Base-by-base conservation (phyloP, 768 basidiomycete species). In the Leucosporidium yakuticum region DNA sequence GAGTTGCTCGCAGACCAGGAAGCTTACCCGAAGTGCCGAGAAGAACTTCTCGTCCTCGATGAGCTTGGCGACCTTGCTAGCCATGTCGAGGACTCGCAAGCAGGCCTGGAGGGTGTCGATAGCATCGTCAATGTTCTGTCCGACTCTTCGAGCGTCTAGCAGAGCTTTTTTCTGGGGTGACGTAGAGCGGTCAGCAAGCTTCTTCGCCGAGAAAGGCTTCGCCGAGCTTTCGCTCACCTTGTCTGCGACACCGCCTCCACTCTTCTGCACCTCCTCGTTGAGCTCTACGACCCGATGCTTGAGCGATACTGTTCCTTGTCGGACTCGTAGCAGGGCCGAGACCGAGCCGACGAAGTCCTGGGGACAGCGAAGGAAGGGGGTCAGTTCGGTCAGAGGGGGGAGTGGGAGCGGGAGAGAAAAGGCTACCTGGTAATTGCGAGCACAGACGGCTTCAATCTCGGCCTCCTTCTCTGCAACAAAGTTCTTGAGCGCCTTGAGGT, bases 311-410 rank as follows among this genome's bases (percentile, higher is more conserved):
- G 96, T 98, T 76, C 96, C 97, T 25, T 93, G 91, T 78, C 97
- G 88, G 77, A 99, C 91, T 57, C 88, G 88, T 79, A 97, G 88
- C 69, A 99, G 83, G 4, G 93, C 97, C n/a, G 92, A 91, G 21
- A 97, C 93, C 25, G 94, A 96, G 34, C 88, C 87, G 44, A 97
- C 93, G 75, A 99, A 99, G 80, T 98, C 95, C 80, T 94, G 39
- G 4, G 31, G 2, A 2, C 11, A 63, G 31, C n/a, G 39, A 27
- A 4, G 29, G 4, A 7, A 1, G 4, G 21, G 15, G n/a, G 19
- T 56, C 29, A 64, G 63, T 14, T 55, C 20, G n/a, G 62, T n/a
- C n/a, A n/a, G n/a, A n/a, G n/a, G 25, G 39, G 21, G 17, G 36
- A 23, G 32, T 53, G n/a, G n/a, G 36, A 6, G 25, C 25, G 27